Evolutionary conservation across 2,329 filamentous ascomycete species (phyloP), one percentile per base, ranked within the genome.

Genomic region (Beauveria asiatica): DNA sequence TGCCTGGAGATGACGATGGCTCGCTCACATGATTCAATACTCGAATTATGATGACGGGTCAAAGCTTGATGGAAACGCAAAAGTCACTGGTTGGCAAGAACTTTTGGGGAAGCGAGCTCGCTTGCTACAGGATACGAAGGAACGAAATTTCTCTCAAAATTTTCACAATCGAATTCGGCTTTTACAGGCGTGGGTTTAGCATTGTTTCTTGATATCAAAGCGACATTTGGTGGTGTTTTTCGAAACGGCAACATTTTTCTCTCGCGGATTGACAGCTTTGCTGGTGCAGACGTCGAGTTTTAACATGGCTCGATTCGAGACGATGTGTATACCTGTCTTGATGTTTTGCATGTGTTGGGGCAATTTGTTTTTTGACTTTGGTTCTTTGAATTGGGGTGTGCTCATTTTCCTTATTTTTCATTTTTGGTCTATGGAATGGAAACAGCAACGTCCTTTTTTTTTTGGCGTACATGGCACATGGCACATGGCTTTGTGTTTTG

Each of bases 1-100:
- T n/a, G 90, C 90, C 69, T 97, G 92, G 92, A 82, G 84, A 69
- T 88, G 74, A 82, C 17, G 33, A 9, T 10, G 17, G n/a, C 19
- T 19, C 13, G 37, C 19, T 42, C 6, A 19, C 21, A 16, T 39
- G 45, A 46, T 39, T 51, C 16, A 17, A 19, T 16, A 56, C 21
- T 49, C 16, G 49, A 37, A 45, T 23, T 7, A 19, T 11, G 6
- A 46, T 16, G 33, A 16, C 33, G 21, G 44, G 49, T 19, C 17
- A 16, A 57, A 57, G 27, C 30, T 39, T 39, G 17, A 48, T 23
- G 42, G 11, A 48, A 48, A 42, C 27, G 46, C 17, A 46, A 41
- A 45, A 59, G 49, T 58, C 56, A 51, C 46, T 58, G 56, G 46
- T 51, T 58, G 27, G 23, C 51, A 50, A 19, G 23, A 21, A 19